These are phyloP conservation scores for Tuber brumale DNA, from an alignment of 495 filamentous ascomycete species.

Conservation along the genomic window DNA sequence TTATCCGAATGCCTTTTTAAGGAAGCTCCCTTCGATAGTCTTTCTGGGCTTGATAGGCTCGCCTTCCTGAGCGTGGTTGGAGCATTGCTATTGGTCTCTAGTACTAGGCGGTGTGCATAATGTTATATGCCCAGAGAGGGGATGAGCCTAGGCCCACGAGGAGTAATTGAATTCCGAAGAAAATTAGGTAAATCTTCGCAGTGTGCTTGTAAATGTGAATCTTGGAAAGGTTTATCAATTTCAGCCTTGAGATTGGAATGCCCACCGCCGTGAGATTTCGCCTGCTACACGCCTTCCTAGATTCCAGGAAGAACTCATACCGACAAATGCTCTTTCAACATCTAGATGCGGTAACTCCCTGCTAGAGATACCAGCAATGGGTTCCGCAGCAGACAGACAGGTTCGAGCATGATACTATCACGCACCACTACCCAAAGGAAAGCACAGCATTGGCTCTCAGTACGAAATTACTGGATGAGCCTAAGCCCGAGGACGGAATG, in stretches of 20 bases:
- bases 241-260: background rate
- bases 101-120: background rate
- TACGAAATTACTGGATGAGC: background rate
- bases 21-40: background rate
- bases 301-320: background rate
- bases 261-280: background rate
- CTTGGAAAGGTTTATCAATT: background rate
- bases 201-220: background rate
- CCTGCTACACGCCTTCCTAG: background rate
- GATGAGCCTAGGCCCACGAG: background rate
- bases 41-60: background rate
- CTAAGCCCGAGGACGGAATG: background rate
- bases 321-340: background rate
- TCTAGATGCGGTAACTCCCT: background rate
- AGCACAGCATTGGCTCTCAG: background rate
- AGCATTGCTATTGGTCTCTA: background rate
- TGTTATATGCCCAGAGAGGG: background rate
- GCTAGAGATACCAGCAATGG: background rate
- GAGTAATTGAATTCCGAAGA: background rate
- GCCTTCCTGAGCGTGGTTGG: background rate
- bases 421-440: background rate
- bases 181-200: background rate
- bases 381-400: background rate
- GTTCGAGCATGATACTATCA: background rate
- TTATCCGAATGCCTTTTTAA: background rate